Percentiles rank a stretch among this genome's conserved stretches.
phyloP scores from a whole-genome alignment of 768 basidiomycete genomes.

The Pleurotus sapidus region DNA sequence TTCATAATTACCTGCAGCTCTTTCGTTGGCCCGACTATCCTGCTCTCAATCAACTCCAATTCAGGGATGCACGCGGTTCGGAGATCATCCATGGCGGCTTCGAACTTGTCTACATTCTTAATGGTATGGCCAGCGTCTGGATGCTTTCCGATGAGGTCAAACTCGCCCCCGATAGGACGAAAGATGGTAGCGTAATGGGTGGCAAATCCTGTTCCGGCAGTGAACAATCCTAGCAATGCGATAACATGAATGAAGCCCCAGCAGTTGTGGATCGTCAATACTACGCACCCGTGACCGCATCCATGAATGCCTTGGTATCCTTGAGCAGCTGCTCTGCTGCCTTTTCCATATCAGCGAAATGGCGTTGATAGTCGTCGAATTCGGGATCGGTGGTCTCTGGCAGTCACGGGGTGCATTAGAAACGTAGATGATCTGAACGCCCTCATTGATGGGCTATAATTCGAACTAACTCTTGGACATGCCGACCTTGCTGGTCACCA shows the following conservation, averaged over 20 bases:
- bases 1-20: slow-evolving; percentile 88
- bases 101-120: slow-evolving; percentile 70
- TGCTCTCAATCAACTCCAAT: slow-evolving; percentile 88
- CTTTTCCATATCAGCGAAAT: slow-evolving; percentile 74
- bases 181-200: slow-evolving; percentile 63
- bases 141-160: slow-evolving; percentile 73
- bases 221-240: slow-evolving; percentile 54
- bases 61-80: slow-evolving; percentile 79
- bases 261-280: too few species aligned
- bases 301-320: slow-evolving; percentile 85
- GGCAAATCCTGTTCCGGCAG: slow-evolving; percentile 58
- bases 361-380: slow-evolving; percentile 82
- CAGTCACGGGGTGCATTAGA: neutral
- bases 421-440: neutral
- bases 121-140: slow-evolving; percentile 79
- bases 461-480: slow-evolving; percentile 81
- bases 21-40: slow-evolving; percentile 83
- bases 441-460: neutral
- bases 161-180: slow-evolving; percentile 71
- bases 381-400: slow-evolving; percentile 81
- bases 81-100: slow-evolving; percentile 79
- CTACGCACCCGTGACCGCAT: slow-evolving; percentile 65
- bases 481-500: slow-evolving; percentile 84
- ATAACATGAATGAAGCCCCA: too few species aligned
- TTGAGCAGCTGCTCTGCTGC: slow-evolving; percentile 89